These are phyloP conservation scores for Pleurotus sapidus DNA, from an alignment of 768 basidiomycete genomes.

Conservation along the genomic window DNA sequence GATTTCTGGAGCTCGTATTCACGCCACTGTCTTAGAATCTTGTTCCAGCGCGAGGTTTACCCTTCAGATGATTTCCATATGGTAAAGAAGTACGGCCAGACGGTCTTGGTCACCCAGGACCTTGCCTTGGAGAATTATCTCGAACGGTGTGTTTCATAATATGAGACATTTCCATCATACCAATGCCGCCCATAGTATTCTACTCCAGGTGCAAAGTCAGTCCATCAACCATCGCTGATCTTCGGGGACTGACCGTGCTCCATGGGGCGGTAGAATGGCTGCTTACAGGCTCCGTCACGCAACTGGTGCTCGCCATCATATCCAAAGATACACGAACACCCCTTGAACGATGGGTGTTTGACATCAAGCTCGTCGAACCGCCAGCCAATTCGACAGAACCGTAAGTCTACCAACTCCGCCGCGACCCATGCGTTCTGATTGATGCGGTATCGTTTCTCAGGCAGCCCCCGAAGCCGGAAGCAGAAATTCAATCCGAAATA, in stretches of 20 bases:
- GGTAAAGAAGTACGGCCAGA: slow-evolving; percentile 99
- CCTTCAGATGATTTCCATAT: slow-evolving; percentile 98
- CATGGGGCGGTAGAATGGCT: slow-evolving; percentile 76
- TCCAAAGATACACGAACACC: slow-evolving; percentile 90
- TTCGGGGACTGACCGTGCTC: neutral
- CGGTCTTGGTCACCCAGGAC: slow-evolving; percentile 92
- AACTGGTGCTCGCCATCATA: slow-evolving; percentile 93
- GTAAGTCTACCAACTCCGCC: slow-evolving; percentile 33
- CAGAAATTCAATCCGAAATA: slow-evolving; percentile 96
- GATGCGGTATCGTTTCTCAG: slow-evolving; percentile 25
- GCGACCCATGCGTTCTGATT: neutral
- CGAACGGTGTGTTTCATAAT: slow-evolving; percentile 49
- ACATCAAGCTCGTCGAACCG: slow-evolving; percentile 80
- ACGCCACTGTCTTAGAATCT: slow-evolving; percentile 52
- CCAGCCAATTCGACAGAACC: slow-evolving; percentile 44
- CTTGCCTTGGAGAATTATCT: slow-evolving; percentile 91
- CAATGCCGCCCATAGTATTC: slow-evolving; percentile 53
- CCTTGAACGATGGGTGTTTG: slow-evolving; percentile 98
- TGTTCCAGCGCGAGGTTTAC: slow-evolving; percentile 96
- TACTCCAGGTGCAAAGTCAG: slow-evolving; percentile 91
- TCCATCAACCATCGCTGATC: slow-evolving; percentile 5
- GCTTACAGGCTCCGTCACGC: slow-evolving; percentile 85
- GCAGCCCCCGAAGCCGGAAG: slow-evolving; percentile 63
- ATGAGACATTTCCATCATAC: slow-evolving; percentile 2
- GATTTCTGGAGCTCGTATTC: slow-evolving; percentile 10